Base-by-base conservation (phyloP, 192 early-diverging fungal species). In the Entomortierella chlamydospora region DNA sequence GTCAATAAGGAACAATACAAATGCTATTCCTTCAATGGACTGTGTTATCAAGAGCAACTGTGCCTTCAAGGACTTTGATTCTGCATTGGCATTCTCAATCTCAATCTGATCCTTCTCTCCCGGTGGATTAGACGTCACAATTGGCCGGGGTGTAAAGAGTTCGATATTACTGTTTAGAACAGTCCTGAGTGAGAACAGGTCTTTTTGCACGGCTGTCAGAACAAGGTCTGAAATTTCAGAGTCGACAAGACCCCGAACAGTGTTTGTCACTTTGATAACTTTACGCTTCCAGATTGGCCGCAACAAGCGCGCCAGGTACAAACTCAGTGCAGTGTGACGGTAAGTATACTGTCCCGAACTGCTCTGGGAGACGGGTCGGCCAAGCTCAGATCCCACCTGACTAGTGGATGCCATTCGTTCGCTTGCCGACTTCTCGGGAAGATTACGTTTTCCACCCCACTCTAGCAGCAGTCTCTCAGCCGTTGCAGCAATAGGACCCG, bases 231-330 rank as follows among this genome's bases (percentile, higher is more conserved):
- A 55, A 39, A 79, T 66, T 25, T 79, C 76, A 9, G 76, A 70
- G 34, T 79, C 76, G 20, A 70, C 61, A 25, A 70, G 53, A 2
- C 62, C 64, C 1, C 68, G 64, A 33, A 39, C 28, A 2, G 59
- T 26, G 28, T 72, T 69, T 30, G 57, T 33, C 33, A 57, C 34
- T 81, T 83, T 53, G 66, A 66, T 47, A 39, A 79, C 76, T 31
- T 70, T 70, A 20, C 68, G 81, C 39, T 87, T 85, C 96, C 96
- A 98, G 13, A 95, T 63, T 5, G 94, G 90, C 68, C 87, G 76
- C 54, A 98, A 56, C 4, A 92, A 56, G 15, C 95, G 90, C 0
- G 89, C 84, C 57, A 98, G 68, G 61, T 94, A 96, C 8, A 93
- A 73, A 8, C 85, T 89, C 31, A 98, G 72, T 28, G 93, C 95